These are phyloP conservation scores for Phytomonas serpens DNA, from an alignment of 208 protist species.

Conservation along the genomic window DNA sequence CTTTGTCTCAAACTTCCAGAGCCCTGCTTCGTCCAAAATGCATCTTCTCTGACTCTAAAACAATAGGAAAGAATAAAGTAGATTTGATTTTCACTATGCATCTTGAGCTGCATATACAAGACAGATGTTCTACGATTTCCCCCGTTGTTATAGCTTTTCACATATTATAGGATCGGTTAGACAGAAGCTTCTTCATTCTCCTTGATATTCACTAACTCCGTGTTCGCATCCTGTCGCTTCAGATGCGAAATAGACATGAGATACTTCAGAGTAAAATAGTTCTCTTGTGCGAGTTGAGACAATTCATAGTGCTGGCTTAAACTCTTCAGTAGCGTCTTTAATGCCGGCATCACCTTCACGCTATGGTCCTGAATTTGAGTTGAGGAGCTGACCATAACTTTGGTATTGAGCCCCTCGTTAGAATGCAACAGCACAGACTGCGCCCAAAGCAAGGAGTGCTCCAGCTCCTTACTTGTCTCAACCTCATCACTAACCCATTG, in stretches of 20 bases:
- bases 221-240: slow-evolving; percentile 35
- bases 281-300: slow-evolving; percentile 64
- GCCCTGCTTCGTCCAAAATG: background rate
- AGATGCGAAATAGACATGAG: slow-evolving; percentile 65
- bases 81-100: background rate
- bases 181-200: background rate
- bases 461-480: slow-evolving; percentile 43
- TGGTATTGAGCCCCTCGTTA: slow-evolving; percentile 50
- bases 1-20: background rate
- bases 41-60: background rate
- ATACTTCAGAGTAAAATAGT: slow-evolving; percentile 85
- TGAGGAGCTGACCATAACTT: slow-evolving; percentile 9
- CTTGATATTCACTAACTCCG: slow-evolving; percentile 16
- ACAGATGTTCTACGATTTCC: background rate
- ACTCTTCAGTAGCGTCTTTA: slow-evolving; percentile 61
- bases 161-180: background rate
- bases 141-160: background rate
- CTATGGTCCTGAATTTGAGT: background rate
- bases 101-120: background rate
- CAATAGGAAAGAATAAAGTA: background rate
- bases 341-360: slow-evolving; percentile 32
- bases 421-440: slow-evolving; percentile 79
- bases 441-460: slow-evolving; percentile 79
- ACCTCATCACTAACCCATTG: slow-evolving; percentile 79
- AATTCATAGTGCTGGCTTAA: slow-evolving; percentile 60